Percentiles rank a stretch among this genome's conserved stretches.
These are phyloP conservation scores for Talaromyces sp. DNA, from an alignment of 2,329 filamentous ascomycete species.

Conservation along the genomic window DNA sequence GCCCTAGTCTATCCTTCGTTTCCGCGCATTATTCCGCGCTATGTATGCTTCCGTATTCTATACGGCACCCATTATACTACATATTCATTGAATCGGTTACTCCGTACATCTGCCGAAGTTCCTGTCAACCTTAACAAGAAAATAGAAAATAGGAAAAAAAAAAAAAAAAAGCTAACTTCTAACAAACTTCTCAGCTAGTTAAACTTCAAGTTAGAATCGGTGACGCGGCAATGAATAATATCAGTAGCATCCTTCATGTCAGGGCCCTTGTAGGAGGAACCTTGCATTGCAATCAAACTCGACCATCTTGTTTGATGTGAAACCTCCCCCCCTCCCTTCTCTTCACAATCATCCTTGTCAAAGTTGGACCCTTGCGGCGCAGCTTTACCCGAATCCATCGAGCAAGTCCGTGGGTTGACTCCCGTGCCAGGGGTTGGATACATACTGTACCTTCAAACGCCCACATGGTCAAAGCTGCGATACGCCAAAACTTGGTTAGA, in stretches of 20 bases:
- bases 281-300: constrained; percentile 10
- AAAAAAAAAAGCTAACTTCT: too few relatives aligned
- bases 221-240: neutral
- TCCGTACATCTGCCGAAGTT: too few relatives aligned
- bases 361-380: neutral
- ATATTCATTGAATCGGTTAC: too few relatives aligned
- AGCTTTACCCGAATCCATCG: neutral
- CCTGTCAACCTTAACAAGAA: too few relatives aligned
- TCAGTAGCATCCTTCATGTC: neutral
- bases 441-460: neutral
- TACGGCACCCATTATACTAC: too few relatives aligned
- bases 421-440: neutral
- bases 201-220: neutral
- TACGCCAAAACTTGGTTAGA: neutral
- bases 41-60: neutral
- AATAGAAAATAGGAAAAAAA: too few relatives aligned
- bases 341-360: neutral
- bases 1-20: neutral
- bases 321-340: neutral
- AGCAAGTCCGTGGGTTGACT: neutral
- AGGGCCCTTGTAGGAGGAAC: constrained; percentile 8
- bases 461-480: neutral
- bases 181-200: too few relatives aligned
- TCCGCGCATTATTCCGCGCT: neutral
- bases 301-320: constrained; percentile 4